Evolutionary conservation across 129 eudicot species (phyloP).

Genomic region (Erigeron canadensis): DNA sequence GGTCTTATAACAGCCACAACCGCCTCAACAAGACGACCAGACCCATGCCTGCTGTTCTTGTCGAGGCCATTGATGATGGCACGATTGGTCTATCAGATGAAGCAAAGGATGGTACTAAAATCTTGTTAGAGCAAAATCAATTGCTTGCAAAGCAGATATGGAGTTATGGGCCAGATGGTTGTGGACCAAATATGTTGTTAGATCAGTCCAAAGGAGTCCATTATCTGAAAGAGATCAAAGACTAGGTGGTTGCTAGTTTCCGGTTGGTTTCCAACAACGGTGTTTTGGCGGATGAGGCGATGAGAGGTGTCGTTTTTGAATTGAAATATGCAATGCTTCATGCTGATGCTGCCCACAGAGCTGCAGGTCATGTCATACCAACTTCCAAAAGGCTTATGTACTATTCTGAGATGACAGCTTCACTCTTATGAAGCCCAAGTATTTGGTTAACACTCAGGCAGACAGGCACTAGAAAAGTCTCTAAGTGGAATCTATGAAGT

Average conservation of each 20-base stretch:
- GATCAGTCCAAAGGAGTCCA: slow-evolving; percentile 49
- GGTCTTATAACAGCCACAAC: slow-evolving; percentile 48
- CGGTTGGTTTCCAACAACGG: slow-evolving; percentile 50
- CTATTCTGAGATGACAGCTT: slow-evolving; percentile 14
- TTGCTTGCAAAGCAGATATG: slow-evolving; percentile 45
- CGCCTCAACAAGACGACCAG: slow-evolving; percentile 47
- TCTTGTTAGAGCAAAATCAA: slow-evolving; percentile 40
- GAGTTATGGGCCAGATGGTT: slow-evolving; percentile 36
- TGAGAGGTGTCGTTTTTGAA: not conserved
- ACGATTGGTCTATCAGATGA: slow-evolving; percentile 42
- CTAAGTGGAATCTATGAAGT: slow-evolving; percentile 40
- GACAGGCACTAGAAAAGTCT: not conserved
- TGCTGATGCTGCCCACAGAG: not conserved
- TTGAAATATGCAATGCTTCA: not conserved
- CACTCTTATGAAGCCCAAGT: slow-evolving; percentile 21
- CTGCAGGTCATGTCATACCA: not conserved
- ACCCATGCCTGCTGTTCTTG: slow-evolving; percentile 41
- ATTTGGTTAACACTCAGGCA: not conserved
- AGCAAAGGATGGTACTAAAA: slow-evolving; percentile 34
- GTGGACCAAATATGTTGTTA: slow-evolving; percentile 48
- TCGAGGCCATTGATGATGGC: slow-evolving; percentile 42
- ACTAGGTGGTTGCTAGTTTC: slow-evolving; percentile 45
- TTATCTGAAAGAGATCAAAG: slow-evolving; percentile 35
- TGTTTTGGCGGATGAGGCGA: slow-evolving; percentile 3
- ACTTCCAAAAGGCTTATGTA: not conserved